Percentiles rank a stretch among this genome's conserved stretches.
Evolutionary conservation across 768 basidiomycete species (phyloP).

Genomic region (Suillus weaverae): DNA sequence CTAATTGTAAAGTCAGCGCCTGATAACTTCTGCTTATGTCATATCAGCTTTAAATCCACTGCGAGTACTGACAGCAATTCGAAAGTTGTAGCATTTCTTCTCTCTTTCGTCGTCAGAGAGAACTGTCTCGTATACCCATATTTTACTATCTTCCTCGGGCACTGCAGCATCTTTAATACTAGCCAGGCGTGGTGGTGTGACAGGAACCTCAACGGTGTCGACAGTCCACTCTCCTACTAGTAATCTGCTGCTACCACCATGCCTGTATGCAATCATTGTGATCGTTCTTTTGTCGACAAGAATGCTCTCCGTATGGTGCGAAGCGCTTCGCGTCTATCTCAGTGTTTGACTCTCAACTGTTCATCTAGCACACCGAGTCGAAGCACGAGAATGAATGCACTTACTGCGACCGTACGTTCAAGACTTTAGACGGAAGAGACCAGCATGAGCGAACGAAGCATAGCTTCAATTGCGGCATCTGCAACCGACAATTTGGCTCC

Average conservation of each 20-base stretch:
- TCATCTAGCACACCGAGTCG: background rate
- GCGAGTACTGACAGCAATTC: background rate
- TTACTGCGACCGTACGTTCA: conserved; percentile 13
- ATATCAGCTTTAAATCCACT: background rate
- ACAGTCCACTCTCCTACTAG: background rate
- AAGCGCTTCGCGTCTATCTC: background rate
- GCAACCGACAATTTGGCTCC: conserved; percentile 10
- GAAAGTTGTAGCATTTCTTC: background rate
- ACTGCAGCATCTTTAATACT: background rate
- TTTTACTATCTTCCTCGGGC: background rate
- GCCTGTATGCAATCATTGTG: conserved; percentile 20
- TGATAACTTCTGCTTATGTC: background rate
- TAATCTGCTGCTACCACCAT: conserved; percentile 13
- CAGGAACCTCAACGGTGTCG: background rate
- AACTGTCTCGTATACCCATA: background rate
- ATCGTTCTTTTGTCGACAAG: conserved; percentile 17
- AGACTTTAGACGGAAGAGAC: conserved; percentile 9
- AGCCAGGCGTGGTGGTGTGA: conserved; percentile 1
- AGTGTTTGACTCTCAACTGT: background rate
- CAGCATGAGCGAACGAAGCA: conserved; percentile 17
- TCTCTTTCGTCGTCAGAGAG: background rate
- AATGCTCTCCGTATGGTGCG: conserved; percentile 16
- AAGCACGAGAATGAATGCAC: conserved; percentile 10
- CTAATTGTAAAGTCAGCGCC: too few species aligned
- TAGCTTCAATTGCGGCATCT: conserved; percentile 1